phyloP scores from a whole-genome alignment of 2,329 filamentous ascomycete species.

The Hypoxylon sp. region DNA sequence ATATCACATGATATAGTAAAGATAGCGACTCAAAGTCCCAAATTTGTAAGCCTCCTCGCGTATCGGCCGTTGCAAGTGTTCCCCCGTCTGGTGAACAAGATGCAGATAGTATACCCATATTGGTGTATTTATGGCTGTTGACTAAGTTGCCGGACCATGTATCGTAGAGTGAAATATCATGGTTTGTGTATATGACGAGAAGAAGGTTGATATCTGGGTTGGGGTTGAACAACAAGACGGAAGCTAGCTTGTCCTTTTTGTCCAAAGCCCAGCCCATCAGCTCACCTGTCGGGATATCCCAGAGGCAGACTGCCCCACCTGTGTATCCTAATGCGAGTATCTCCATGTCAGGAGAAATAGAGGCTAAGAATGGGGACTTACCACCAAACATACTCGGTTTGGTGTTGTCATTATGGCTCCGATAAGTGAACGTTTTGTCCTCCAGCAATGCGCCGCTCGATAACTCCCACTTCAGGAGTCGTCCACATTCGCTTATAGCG shows the following conservation, averaged over 20 bases:
- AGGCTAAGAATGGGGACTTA: not conserved
- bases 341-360: constrained; percentile 6
- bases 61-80: constrained; percentile 5
- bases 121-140: not conserved
- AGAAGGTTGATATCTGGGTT: constrained; percentile 2
- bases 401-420: not conserved
- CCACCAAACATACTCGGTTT: not conserved
- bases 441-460: constrained; percentile 2
- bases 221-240: constrained; percentile 7
- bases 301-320: constrained; percentile 10
- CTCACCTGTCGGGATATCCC: not conserved
- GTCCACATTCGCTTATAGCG: constrained; percentile 1
- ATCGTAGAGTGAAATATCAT: constrained; percentile 14
- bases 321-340: not conserved
- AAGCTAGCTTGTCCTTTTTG: constrained; percentile 8
- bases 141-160: not conserved
- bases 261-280: constrained; percentile 10
- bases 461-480: constrained; percentile 4
- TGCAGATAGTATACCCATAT: constrained; percentile 14
- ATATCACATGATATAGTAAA: constrained; percentile 1
- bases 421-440: not conserved
- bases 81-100: constrained; percentile 8
- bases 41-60: not conserved
- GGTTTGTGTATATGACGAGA: constrained; percentile 14
- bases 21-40: constrained; percentile 17